These are phyloP conservation scores for Mangifera indica DNA, from an alignment of 345 rosid genomes.

Conservation along the genomic window DNA sequence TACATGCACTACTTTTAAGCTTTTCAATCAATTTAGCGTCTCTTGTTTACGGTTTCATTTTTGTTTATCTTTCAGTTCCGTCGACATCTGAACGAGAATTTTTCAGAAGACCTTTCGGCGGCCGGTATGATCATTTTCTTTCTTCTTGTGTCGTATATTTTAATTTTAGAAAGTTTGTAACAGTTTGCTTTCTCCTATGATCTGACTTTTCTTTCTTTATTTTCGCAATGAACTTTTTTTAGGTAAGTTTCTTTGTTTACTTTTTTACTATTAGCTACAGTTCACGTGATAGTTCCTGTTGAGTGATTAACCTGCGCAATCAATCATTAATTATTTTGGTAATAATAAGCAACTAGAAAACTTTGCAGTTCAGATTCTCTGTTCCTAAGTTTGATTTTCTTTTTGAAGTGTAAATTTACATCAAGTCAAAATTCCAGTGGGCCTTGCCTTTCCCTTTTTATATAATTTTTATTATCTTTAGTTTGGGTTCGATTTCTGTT, in stretches of 20 bases:
- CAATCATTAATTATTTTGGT: constrained; percentile 6
- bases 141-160: too few relatives aligned
- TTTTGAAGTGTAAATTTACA: background rate
- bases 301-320: background rate
- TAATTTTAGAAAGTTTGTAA: too few relatives aligned
- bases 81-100: too few relatives aligned
- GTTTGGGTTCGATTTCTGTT: background rate
- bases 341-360: background rate
- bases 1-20: background rate
- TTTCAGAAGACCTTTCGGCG: too few relatives aligned
- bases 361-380: background rate
- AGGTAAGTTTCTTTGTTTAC: background rate
- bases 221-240: background rate
- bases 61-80: too few relatives aligned
- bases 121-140: too few relatives aligned
- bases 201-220: background rate
- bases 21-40: too few relatives aligned
- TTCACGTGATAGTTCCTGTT: background rate
- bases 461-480: background rate
- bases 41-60: too few relatives aligned
- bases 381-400: background rate
- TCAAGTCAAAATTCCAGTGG: constrained; percentile 11
- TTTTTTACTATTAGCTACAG: background rate
- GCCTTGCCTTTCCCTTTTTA: background rate
- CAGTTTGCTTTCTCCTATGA: background rate